Conservation (phyloP, 306 rosid species). For the Geum urbanum region DNA sequence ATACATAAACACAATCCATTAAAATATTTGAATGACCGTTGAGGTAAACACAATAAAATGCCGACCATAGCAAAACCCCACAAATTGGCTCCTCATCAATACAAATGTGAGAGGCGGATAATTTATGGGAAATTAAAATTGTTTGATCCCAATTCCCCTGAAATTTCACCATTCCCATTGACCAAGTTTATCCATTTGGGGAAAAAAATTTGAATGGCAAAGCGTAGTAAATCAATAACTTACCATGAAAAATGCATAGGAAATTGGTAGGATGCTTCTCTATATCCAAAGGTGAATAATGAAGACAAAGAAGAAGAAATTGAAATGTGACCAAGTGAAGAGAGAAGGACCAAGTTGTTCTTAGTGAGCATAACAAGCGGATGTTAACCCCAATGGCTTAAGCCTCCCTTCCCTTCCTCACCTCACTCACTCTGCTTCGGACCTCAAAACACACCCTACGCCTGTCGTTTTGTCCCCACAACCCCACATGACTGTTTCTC, state of each 20-base stretch:
- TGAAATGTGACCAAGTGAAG: neutral
- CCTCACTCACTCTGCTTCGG: neutral
- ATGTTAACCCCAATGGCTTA: constrained; percentile 31
- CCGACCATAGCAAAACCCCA: too few species aligned
- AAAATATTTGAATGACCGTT: too few species aligned
- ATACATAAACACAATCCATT: too few species aligned
- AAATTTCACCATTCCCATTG: too few species aligned
- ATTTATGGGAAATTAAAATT: too few species aligned
- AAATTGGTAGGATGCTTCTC: constrained; percentile 46
- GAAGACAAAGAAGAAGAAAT: neutral
- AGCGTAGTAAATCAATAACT: neutral
- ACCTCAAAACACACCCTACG: constrained; percentile 32
- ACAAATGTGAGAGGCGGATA: too few species aligned
- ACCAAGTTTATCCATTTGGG: neutral
- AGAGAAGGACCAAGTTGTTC: constrained; percentile 58
- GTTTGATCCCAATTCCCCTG: too few species aligned
- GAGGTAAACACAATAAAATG: too few species aligned
- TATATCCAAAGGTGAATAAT: neutral
- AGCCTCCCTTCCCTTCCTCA: neutral
- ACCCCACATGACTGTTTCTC: constrained; percentile 46
- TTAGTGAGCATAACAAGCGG: constrained; percentile 35
- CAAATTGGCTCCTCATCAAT: too few species aligned
- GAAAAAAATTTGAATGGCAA: neutral
- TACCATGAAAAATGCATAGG: constrained; percentile 23
- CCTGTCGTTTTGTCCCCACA: constrained; percentile 44